Percentiles rank a stretch among this genome's conserved stretches.
Evolutionary conservation across 805 yeast genomes (phyloP).

Genomic region (Jamesozyma hellenica): DNA sequence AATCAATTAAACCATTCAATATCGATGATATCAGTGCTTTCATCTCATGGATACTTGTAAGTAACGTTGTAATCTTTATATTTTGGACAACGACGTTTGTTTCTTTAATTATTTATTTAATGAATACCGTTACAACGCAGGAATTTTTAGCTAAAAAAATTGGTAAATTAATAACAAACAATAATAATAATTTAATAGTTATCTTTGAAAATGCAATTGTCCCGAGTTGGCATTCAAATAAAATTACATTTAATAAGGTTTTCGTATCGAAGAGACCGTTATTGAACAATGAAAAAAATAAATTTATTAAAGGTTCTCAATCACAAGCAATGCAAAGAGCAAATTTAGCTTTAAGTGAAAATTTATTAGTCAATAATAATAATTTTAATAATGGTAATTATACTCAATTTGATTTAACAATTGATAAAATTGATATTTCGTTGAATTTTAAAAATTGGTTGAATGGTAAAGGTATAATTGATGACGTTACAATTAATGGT

Average conservation of each 20-base stretch:
- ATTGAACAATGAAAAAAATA: conserved; percentile 20
- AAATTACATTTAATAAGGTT: conserved; percentile 73
- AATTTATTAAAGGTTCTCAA: conserved; percentile 62
- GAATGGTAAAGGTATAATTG: conserved; percentile 78
- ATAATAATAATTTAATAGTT: conserved; percentile 63
- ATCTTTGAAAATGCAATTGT: conserved; percentile 89
- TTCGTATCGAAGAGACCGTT: conserved; percentile 76
- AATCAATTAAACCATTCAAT: conserved; percentile 73
- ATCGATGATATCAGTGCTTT: conserved; percentile 88
- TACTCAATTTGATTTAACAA: conserved; percentile 87
- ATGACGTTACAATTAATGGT: conserved; percentile 72
- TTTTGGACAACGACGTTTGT: conserved; percentile 90
- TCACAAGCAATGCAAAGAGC: conserved; percentile 59
- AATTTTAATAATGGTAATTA: conserved; percentile 81
- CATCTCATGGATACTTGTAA: conserved; percentile 84
- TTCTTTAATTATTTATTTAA: conserved; percentile 62
- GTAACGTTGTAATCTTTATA: conserved; percentile 68
- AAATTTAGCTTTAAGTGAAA: conserved; percentile 25
- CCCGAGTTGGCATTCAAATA: conserved; percentile 87
- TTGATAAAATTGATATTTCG: conserved; percentile 74
- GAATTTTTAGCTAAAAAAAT: conserved; percentile 73
- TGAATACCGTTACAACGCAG: conserved; percentile 48
- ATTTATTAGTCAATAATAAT: conserved; percentile 27
- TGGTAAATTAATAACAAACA: conserved; percentile 76
- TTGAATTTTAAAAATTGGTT: conserved; percentile 80